Evolutionary conservation across 768 basidiomycete species (phyloP).

Genomic region (Tephrocybe rancida): DNA sequence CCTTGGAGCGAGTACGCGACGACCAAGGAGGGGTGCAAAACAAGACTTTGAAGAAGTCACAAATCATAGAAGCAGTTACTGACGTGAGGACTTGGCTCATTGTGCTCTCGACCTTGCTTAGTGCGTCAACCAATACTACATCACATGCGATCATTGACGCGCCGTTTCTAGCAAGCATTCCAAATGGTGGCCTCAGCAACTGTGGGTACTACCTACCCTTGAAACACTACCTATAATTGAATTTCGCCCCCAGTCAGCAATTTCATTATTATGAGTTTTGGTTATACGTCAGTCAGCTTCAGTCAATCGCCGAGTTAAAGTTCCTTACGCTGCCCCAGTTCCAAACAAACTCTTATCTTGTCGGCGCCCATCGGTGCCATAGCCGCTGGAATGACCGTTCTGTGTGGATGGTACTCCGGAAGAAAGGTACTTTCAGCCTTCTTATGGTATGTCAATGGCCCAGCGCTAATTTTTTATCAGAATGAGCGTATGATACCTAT

Average conservation of each 20-base stretch:
- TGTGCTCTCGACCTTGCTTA: slow-evolving; percentile 57
- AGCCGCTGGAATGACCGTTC: slow-evolving; percentile 46
- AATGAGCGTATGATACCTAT: slow-evolving; percentile 65
- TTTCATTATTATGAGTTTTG: slow-evolving; percentile 62
- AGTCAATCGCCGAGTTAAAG: not conserved
- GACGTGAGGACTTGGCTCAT: slow-evolving; percentile 68
- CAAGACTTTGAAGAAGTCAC: slow-evolving; percentile 58
- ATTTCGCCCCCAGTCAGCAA: slow-evolving; percentile 48
- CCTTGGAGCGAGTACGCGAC: slow-evolving; percentile 65
- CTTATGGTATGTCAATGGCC: not conserved
- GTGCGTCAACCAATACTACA: slow-evolving; percentile 34
- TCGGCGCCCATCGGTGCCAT: slow-evolving; percentile 58
- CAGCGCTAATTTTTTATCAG: slow-evolving; percentile 24
- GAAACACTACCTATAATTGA: not conserved
- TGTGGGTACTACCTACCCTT: slow-evolving; percentile 39
- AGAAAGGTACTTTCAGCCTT: slow-evolving; percentile 43
- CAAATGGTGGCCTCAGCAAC: slow-evolving; percentile 65
- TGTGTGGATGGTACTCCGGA: slow-evolving; percentile 69
- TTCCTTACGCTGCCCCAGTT: slow-evolving; percentile 29
- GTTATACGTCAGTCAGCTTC: slow-evolving; percentile 52
- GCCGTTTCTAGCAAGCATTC: slow-evolving; percentile 53
- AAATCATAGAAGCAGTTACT: slow-evolving; percentile 55
- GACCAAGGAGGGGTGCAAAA: slow-evolving; percentile 68
- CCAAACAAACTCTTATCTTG: slow-evolving; percentile 62
- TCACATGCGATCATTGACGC: not conserved